phyloP scores from a whole-genome alignment of 108 stramenopile species.

The Pseudonitzschia multiseries region DNA sequence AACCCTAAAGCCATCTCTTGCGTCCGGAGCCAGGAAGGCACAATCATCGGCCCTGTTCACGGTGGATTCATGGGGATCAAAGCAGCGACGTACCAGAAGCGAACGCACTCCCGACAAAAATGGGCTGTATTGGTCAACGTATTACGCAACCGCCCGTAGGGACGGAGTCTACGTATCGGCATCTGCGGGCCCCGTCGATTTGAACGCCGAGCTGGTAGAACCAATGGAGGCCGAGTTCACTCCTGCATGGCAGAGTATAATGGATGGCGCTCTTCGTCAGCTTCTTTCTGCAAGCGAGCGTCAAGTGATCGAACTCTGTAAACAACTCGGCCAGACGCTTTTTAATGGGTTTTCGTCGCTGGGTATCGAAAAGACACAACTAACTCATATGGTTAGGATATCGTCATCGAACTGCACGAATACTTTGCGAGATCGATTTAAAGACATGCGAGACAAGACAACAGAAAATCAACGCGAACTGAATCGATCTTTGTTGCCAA shows the following conservation, averaged over 20 bases:
- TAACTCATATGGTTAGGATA: constrained; percentile 24
- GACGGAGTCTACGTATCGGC: constrained; percentile 41
- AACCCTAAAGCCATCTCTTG: constrained; percentile 22
- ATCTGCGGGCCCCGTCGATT: constrained; percentile 38
- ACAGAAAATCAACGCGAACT: constrained; percentile 35
- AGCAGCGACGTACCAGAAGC: constrained; percentile 22
- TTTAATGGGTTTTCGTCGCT: not conserved
- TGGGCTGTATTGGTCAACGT: constrained; percentile 34
- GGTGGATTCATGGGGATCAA: constrained; percentile 46
- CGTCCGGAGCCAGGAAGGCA: constrained; percentile 39
- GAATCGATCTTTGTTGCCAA: constrained; percentile 35
- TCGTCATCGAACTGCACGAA: constrained; percentile 35
- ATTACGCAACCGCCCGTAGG: constrained; percentile 37
- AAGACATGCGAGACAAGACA: constrained; percentile 23
- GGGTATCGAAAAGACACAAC: not conserved
- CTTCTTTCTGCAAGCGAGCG: constrained; percentile 22
- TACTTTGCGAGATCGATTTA: constrained; percentile 27
- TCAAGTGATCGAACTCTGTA: constrained; percentile 27
- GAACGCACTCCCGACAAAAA: not conserved
- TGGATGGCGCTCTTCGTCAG: constrained; percentile 26
- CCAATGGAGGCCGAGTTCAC: constrained; percentile 48
- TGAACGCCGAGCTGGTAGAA: constrained; percentile 42
- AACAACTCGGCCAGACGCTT: constrained; percentile 15
- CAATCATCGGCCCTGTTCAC: constrained; percentile 30
- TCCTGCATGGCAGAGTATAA: constrained; percentile 41